Conservation (phyloP, 352 stramenopile species). For the Albugo candida region DNA sequence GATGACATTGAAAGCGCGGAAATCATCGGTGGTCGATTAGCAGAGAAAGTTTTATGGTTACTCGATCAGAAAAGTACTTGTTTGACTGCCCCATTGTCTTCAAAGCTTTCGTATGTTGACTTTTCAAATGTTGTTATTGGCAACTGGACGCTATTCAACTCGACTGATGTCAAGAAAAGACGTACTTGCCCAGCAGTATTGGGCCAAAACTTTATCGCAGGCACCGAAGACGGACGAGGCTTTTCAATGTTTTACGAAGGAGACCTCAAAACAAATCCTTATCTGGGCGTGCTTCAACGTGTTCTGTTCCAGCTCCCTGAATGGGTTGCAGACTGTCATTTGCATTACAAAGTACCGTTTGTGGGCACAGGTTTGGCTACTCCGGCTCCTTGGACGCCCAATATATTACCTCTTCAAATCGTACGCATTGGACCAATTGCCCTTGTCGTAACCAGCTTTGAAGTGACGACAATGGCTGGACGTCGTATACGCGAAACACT, state of each 20-base stretch:
- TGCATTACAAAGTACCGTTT: constrained; percentile 17
- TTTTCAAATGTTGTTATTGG: constrained; percentile 16
- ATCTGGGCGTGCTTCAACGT: constrained; percentile 10
- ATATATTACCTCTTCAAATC: constrained; percentile 30
- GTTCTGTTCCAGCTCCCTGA: constrained; percentile 14
- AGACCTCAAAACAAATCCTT: constrained; percentile 13
- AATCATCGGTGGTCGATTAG: constrained; percentile 21
- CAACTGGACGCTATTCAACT: constrained; percentile 8
- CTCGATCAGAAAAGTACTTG: constrained; percentile 10
- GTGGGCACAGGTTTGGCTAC: constrained; percentile 20
- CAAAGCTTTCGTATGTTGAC: constrained; percentile 24
- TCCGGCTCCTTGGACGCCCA: constrained; percentile 19
- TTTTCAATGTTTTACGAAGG: constrained; percentile 16
- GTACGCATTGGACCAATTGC: constrained; percentile 30
- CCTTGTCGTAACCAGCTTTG: constrained; percentile 29
- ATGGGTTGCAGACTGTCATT: constrained; percentile 24
- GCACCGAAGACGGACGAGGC: constrained; percentile 24
- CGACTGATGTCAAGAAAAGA: constrained; percentile 11
- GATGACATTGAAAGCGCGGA: constrained; percentile 17
- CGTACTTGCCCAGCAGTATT: constrained; percentile 25
- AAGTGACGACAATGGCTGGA: constrained; percentile 40
- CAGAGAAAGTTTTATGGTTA: constrained; percentile 13
- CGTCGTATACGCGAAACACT: constrained; percentile 20
- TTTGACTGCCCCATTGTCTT: constrained; percentile 10
- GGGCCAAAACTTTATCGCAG: constrained; percentile 29